phyloP scores from a whole-genome alignment of 768 basidiomycete species.

The Auricularia cornea region DNA sequence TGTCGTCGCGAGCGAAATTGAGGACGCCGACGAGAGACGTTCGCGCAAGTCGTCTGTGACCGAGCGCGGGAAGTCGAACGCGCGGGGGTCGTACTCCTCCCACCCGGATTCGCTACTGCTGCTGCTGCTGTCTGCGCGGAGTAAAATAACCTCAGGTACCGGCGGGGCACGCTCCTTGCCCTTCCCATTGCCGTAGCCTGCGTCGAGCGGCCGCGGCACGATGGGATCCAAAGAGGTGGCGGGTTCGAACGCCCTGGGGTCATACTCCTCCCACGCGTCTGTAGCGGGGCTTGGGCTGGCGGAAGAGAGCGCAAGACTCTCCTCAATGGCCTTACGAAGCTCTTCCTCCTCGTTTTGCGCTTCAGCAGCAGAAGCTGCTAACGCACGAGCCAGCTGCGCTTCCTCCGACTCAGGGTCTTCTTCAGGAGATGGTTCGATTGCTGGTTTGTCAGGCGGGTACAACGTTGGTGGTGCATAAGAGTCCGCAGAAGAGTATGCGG shows the following conservation, averaged over 20 bases:
- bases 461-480: too few relatives aligned
- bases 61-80: background rate
- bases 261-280: background rate
- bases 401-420: background rate
- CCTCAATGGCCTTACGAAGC: background rate
- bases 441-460: too few relatives aligned
- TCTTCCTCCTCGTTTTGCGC: background rate
- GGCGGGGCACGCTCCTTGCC: background rate
- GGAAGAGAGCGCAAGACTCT: background rate
- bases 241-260: background rate
- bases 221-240: background rate
- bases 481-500: too few relatives aligned
- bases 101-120: background rate
- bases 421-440: background rate
- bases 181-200: background rate
- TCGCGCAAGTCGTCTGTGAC: background rate
- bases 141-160: background rate
- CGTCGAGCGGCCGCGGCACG: too few relatives aligned
- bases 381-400: background rate
- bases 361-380: background rate
- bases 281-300: background rate
- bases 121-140: background rate
- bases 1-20: background rate
- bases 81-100: background rate
- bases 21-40: background rate